Evolutionary conservation across 805 yeast species (phyloP).

Genomic region (Yarrowia deformans): DNA sequence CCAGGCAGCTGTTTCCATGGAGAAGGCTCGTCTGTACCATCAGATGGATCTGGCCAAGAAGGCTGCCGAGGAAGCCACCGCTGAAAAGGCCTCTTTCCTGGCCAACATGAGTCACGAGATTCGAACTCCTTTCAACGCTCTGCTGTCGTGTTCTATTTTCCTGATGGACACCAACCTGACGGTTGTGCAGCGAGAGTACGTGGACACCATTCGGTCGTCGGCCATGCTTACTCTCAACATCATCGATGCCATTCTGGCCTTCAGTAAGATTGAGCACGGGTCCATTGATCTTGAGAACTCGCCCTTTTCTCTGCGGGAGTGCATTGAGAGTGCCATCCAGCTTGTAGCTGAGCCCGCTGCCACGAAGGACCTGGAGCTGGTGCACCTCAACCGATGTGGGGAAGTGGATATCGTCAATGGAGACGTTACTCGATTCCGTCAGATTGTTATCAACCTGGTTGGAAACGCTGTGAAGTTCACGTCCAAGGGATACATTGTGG

Average conservation of each 20-base stretch:
- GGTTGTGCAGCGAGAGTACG: constrained; percentile 58
- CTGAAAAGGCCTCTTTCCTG: constrained; percentile 61
- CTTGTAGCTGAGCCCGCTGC: constrained; percentile 59
- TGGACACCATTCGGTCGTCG: constrained; percentile 59
- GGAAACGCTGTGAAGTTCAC: constrained; percentile 65
- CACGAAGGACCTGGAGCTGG: constrained; percentile 56
- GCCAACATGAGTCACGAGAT: constrained; percentile 66
- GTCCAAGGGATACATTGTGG: constrained; percentile 54
- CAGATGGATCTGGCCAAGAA: constrained; percentile 55
- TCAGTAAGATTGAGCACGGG: constrained; percentile 64
- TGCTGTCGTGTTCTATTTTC: constrained; percentile 50
- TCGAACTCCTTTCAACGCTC: constrained; percentile 62
- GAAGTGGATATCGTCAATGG: constrained; percentile 55
- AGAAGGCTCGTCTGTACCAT: constrained; percentile 56
- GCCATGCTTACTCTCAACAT: constrained; percentile 61
- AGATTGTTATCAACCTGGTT: constrained; percentile 59
- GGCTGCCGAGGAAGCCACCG: constrained; percentile 61
- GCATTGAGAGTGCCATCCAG: constrained; percentile 59
- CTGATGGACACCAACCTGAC: constrained; percentile 56
- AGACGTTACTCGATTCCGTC: constrained; percentile 60
- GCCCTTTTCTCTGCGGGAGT: constrained; percentile 56
- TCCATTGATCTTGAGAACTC: constrained; percentile 56
- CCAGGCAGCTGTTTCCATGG: constrained; percentile 61
- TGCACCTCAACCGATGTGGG: constrained; percentile 55
- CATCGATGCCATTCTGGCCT: constrained; percentile 62